Conservation (phyloP, 257 asterid species). For the Datura wrightii region DNA sequence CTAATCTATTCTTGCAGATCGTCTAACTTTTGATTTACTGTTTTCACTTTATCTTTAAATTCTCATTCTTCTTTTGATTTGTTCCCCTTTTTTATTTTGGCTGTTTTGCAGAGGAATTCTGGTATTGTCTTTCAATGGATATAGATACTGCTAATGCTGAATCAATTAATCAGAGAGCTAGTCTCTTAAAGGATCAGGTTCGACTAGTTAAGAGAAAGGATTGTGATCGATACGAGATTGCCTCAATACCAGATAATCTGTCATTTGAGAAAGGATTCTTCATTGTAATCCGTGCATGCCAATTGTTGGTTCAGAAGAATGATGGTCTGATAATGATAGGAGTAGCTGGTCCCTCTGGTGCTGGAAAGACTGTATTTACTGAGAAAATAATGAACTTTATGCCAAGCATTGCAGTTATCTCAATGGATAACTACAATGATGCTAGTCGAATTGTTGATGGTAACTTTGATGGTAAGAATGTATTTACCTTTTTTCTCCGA, state of each 20-base stretch:
- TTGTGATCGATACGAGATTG: conserved; percentile 75
- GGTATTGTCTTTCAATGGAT: conserved; percentile 53
- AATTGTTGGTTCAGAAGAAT: conserved; percentile 80
- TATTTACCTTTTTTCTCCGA: background rate
- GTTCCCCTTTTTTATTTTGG: background rate
- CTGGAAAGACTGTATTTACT: conserved; percentile 86
- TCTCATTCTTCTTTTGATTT: background rate
- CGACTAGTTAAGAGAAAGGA: conserved; percentile 77
- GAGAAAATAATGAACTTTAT: conserved; percentile 77
- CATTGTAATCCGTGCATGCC: conserved; percentile 88
- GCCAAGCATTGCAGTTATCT: conserved; percentile 92
- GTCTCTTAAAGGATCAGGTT: conserved; percentile 94
- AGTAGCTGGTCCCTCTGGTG: conserved; percentile 98
- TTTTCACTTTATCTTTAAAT: background rate
- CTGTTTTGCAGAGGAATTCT: conserved; percentile 40
- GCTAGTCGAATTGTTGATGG: conserved; percentile 96
- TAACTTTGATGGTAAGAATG: conserved; percentile 81
- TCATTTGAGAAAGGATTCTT: conserved; percentile 98
- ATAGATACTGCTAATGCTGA: conserved; percentile 54
- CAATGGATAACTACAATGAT: conserved; percentile 98
- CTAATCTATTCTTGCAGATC: conserved; percentile 11
- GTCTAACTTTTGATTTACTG: background rate
- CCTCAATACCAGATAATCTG: conserved; percentile 72
- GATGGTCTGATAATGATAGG: conserved; percentile 88
- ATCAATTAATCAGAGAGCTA: conserved; percentile 56